These are phyloP conservation scores for Tuber aestivum DNA, from an alignment of 495 filamentous ascomycete species.

Conservation along the genomic window DNA sequence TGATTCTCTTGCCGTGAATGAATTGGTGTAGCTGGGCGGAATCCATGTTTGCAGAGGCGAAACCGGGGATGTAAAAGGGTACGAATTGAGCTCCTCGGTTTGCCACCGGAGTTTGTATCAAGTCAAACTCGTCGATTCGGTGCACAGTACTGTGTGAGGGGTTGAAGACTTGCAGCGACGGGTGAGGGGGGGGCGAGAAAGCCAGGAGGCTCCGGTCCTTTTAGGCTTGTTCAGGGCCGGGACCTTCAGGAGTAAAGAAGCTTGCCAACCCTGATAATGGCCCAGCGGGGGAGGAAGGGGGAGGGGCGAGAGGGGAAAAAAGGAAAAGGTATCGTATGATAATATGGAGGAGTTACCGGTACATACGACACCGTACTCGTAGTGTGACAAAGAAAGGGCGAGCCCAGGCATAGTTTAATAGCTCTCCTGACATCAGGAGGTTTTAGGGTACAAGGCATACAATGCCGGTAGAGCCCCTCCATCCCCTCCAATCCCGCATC, in stretches of 20 bases:
- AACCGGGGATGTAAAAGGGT: not conserved
- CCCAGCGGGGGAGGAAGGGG: no score
- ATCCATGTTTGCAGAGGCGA: slow-evolving; percentile 18
- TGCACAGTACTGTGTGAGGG: not conserved
- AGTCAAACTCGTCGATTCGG: not conserved
- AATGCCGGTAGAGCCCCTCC: not conserved
- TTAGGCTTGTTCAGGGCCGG: no score
- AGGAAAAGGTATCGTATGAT: no score
- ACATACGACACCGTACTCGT: no score
- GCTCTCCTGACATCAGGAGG: no score
- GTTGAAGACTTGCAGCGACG: not conserved
- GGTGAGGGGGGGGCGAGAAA: not conserved
- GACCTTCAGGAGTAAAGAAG: no score
- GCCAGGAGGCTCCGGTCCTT: not conserved
- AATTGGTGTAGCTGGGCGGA: slow-evolving; percentile 24
- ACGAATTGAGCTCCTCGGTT: not conserved
- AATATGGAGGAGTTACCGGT: no score
- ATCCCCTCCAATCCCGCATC: not conserved
- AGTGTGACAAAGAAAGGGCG: no score
- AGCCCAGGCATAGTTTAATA: no score
- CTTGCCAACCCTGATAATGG: no score
- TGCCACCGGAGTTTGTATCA: not conserved
- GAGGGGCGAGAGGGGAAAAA: no score
- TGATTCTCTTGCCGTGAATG: slow-evolving; percentile 26
- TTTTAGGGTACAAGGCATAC: no score